Base-by-base conservation (phyloP, 1,139 yeast genomes). In the Zygosaccharomyces sapae region DNA sequence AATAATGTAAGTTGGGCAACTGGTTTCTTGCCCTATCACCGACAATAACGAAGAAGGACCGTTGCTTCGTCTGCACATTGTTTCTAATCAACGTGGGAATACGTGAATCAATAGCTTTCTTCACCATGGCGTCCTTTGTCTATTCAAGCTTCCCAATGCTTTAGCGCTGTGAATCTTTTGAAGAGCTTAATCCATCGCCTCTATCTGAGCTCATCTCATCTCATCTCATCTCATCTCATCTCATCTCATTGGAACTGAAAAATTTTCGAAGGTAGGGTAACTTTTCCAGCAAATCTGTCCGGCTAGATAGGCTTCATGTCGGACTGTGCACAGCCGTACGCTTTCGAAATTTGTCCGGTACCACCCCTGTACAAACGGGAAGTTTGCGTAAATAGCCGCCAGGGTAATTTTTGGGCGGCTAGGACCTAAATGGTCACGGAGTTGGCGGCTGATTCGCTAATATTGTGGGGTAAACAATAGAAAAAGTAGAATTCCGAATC, bases 11-110 rank as follows among this genome's bases (percentile, higher is more conserved):
- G 67, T 92, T 92, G 35, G 98, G 98, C 55, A 92, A 78, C 73
- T 94, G 98, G 69, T 92, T 88, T 62, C 95, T 83, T 22, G 97
- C 96, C 62, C 84, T 84, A 68, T 92, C 99, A 52, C 99, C 99
- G 27, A 92, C 97, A 65, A 92, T 86, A 57, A 92, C 85, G 70
- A 92, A 87, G 68, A 92, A 87, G 60, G 95, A 84, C 68, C 99
- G 80, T 68, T 92, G 86, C 54, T 86, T 86, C 55, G 86, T 89
- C 70, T 92, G 97, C 7, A 84, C 96, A 50, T 97, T 96, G 80
- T 92, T 94, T 60, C 97, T 83, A 62, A 92, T 89, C 55, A 94
- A 77, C 33, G 97, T 81, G 22, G 98, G 97, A 55, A 92, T 83
- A 68, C 99, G 86, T 35, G 97, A 80, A 66, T 92, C 99, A 66